phyloP scores from a whole-genome alignment of 257 asterid species.

The Osmanthus fragrans region DNA sequence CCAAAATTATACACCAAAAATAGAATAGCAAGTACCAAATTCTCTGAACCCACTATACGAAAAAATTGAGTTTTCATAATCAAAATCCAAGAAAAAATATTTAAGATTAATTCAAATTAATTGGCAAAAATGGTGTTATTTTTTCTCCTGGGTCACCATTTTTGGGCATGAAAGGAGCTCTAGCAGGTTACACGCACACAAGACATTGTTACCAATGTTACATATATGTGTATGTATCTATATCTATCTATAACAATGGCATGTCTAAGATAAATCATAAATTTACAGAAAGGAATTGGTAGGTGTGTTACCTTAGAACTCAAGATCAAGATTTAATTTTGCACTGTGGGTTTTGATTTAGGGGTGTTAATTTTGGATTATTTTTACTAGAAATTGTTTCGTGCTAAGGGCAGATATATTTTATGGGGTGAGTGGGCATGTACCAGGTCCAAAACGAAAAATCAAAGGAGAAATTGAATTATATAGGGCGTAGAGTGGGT shows the following conservation, averaged over 20 bases:
- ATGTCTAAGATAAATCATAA: constrained; percentile 11
- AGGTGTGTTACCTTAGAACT: constrained; percentile 46
- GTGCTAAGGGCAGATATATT: constrained; percentile 20
- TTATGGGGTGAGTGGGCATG: constrained; percentile 32
- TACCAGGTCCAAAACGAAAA: constrained; percentile 44
- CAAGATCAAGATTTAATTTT: constrained; percentile 38
- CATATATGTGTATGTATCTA: constrained; percentile 12
- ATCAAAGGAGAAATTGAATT: constrained; percentile 25
- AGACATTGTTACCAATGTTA: constrained; percentile 10
- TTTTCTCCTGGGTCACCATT: constrained; percentile 11
- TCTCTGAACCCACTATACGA: constrained; percentile 15
- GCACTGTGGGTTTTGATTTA: constrained; percentile 21
- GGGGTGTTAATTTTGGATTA: constrained; percentile 27
- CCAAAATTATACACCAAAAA: constrained; percentile 18
- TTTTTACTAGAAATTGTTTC: constrained; percentile 33
- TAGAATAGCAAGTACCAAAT: neutral
- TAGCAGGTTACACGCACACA: constrained; percentile 40
- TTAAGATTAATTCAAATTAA: constrained; percentile 13
- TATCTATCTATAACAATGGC: neutral
- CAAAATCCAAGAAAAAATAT: constrained; percentile 17
- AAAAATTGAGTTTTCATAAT: constrained; percentile 39
- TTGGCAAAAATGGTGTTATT: constrained; percentile 19
- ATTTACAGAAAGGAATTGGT: constrained; percentile 25
- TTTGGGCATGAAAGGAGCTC: constrained; percentile 22
- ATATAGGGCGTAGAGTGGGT: constrained; percentile 1